phyloP scores from a whole-genome alignment of 176 grass and related monocot species.

The Oryza officinalis region DNA sequence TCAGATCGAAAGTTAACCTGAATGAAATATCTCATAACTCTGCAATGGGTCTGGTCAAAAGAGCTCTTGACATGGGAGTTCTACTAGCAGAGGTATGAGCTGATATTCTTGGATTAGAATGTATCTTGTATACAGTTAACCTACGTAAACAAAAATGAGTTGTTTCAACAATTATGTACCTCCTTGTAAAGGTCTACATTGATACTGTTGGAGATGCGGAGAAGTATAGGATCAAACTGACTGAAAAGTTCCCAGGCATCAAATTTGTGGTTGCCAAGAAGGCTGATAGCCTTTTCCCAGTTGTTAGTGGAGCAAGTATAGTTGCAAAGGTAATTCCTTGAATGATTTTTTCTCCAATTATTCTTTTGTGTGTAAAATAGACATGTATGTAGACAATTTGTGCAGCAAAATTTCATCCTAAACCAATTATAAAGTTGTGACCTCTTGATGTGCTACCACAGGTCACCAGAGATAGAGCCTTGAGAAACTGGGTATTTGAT shows the following conservation, averaged over 20 bases:
- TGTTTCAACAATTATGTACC: background rate
- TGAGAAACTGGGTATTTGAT: constrained; percentile 83
- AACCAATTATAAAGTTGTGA: constrained; percentile 6
- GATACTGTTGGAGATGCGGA: constrained; percentile 95
- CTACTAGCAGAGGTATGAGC: constrained; percentile 68
- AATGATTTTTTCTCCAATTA: background rate
- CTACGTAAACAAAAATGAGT: background rate
- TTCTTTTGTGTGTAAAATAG: background rate
- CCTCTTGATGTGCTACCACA: constrained; percentile 35
- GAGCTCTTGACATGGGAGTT: constrained; percentile 70
- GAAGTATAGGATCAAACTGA: constrained; percentile 81
- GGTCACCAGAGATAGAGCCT: constrained; percentile 87
- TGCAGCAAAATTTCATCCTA: background rate
- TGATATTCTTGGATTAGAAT: constrained; percentile 23
- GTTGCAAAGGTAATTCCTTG: constrained; percentile 73
- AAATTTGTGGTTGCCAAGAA: constrained; percentile 97
- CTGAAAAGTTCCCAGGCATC: constrained; percentile 79
- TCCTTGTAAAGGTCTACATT: constrained; percentile 73
- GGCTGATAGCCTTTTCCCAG: constrained; percentile 90
- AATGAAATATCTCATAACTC: constrained; percentile 98
- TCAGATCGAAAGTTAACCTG: constrained; percentile 85
- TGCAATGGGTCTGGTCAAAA: constrained; percentile 82
- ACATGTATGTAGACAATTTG: background rate
- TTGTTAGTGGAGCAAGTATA: constrained; percentile 98
- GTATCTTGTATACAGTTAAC: background rate